These are phyloP conservation scores for Silybum marianum DNA, from an alignment of 129 eudicot species.

Conservation along the genomic window DNA sequence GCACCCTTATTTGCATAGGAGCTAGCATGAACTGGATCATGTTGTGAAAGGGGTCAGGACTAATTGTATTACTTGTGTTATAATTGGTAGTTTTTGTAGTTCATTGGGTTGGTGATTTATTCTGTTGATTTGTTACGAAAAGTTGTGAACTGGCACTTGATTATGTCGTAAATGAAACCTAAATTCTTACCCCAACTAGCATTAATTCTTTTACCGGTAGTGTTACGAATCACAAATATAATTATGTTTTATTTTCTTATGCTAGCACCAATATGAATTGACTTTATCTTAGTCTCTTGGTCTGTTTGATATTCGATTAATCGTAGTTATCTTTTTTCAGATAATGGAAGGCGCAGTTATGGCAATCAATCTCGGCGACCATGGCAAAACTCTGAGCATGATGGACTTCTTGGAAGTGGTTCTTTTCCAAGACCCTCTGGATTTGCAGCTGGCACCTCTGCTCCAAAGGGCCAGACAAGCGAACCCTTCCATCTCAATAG, in stretches of 20 bases:
- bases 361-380: conserved; percentile 73
- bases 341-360: conserved; percentile 61
- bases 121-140: background rate
- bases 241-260: background rate
- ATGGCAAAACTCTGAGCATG: conserved; percentile 88
- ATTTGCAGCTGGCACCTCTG: conserved; percentile 66
- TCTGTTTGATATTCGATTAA: background rate
- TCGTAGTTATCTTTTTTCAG: conserved; percentile 39
- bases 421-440: conserved; percentile 93
- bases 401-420: conserved; percentile 99
- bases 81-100: no score
- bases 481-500: conserved; percentile 68
- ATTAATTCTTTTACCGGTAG: background rate
- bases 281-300: background rate
- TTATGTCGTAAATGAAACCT: background rate
- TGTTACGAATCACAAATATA: background rate
- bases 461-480: conserved; percentile 56
- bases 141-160: background rate
- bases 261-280: background rate
- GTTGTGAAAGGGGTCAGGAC: background rate
- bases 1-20: background rate
- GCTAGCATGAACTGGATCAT: background rate
- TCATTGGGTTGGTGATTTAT: background rate
- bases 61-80: no score
- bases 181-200: background rate